phyloP scores from a whole-genome alignment of 2,329 filamentous ascomycete species.

The Ascochyta viciae-villosae region DNA sequence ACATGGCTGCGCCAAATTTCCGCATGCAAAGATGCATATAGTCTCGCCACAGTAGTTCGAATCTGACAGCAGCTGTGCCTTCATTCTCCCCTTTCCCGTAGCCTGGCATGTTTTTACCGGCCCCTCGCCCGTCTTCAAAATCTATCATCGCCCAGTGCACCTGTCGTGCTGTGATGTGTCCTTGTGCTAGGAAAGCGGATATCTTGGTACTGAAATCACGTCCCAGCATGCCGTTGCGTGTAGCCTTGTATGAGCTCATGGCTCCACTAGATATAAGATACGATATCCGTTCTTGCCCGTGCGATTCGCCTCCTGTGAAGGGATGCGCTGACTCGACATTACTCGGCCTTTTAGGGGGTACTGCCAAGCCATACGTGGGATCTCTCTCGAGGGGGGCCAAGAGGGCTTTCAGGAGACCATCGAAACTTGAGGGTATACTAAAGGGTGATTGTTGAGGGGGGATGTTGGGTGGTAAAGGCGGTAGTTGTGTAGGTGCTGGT shows the following conservation, averaged over 20 bases:
- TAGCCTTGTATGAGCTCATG: slow-evolving; percentile 71
- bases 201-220: slow-evolving; percentile 77
- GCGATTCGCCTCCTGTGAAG: slow-evolving; percentile 71
- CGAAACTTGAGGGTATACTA: slow-evolving; percentile 63
- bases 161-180: slow-evolving; percentile 75
- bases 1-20: slow-evolving; percentile 73
- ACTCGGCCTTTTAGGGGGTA: slow-evolving; percentile 62
- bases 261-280: slow-evolving; percentile 68
- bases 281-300: slow-evolving; percentile 64
- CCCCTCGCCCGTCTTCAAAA: slow-evolving; percentile 69
- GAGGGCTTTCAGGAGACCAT: slow-evolving; percentile 62
- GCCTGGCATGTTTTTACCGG: slow-evolving; percentile 50
- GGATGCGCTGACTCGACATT: slow-evolving; percentile 67
- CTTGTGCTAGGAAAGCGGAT: slow-evolving; percentile 74
- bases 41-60: slow-evolving; percentile 78
- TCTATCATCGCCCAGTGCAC: slow-evolving; percentile 72
- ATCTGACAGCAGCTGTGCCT: slow-evolving; percentile 72
- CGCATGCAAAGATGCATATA: slow-evolving; percentile 79
- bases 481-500: slow-evolving; percentile 64
- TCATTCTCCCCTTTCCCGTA: slow-evolving; percentile 75
- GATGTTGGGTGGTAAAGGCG: slow-evolving; percentile 63
- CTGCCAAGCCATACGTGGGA: slow-evolving; percentile 53
- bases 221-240: slow-evolving; percentile 74
- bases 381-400: slow-evolving; percentile 63
- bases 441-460: slow-evolving; percentile 70